Evolutionary conservation across 176 grass and related monocot genomes (phyloP), one percentile per base, ranked within the genome.

Genomic region (Raddia distichophylla): DNA sequence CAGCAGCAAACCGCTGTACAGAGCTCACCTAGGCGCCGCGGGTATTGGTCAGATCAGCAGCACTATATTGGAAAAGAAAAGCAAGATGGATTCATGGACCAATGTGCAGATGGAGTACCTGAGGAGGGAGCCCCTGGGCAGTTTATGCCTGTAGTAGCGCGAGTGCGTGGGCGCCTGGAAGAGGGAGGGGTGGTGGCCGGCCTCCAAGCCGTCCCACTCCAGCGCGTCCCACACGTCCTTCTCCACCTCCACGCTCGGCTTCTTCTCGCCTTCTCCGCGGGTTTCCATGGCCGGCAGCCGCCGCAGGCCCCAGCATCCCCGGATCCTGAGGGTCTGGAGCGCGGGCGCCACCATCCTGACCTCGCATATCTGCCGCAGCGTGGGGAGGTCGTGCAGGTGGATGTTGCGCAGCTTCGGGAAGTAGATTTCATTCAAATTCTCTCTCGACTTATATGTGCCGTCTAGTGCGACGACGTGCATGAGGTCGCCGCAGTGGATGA

Each of bases 171-270:
- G 64, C 1, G 16, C 10, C 57, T 87, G 55, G 37, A 56, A 82
- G 37, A 64, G 79, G 35, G 15, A 6, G 0, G 40, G 79, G 49
- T 55, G 17, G 50, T 78, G 65, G 0, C 0, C 5, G 2, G 10
- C 20, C 10, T 32, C 16, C 43, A 49, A 3, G 20, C 66, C 8
- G 6, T 72, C 79, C 73, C 65, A 87, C 64, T 83, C 57, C 0
- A 77, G 37, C 2, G 79, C 40, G 1, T 77, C 79, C 86, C 86
- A 83, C 40, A 78, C 64, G 12, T 87, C 86, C 49, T 83, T 72
- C 80, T 87, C 80, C 0, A 82, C 35, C 58, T 77, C 73, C 0
- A 87, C 1, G 0, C 12, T 0, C 2, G 40, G 79, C 80, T 53
- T 71, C 57, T 48, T 48, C 22, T 3, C 0, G 37, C 17, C 64